Evolutionary conservation across 331 rosid species (phyloP), one percentile per base, ranked within the genome.

Genomic region (Spiraea crenata): DNA sequence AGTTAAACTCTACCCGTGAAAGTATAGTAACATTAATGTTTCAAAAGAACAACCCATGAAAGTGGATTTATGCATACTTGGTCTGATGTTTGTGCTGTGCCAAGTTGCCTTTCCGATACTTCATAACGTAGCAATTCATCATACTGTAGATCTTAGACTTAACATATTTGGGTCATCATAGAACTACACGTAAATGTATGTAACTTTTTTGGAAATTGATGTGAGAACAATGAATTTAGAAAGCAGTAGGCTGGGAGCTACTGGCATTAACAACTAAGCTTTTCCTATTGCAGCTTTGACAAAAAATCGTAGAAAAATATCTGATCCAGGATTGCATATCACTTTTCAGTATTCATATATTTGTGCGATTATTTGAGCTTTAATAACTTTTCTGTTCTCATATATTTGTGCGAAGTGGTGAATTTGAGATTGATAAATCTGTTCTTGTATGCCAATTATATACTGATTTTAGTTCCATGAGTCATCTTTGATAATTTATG

Each of bases 401-500:
- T n/a, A n/a, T n/a, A n/a, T n/a, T n/a, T n/a, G n/a, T n/a, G n/a
- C n/a, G n/a, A n/a, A 19, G 6, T 17, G 46, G 7, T 17, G 3
- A 58, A 58, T 47, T 8, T 71, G 35, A 16, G 5, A 10, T 58
- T n/a, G 46, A 3, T 72, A 61, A 19, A n/a, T 51, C 9, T 9
- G 7, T n/a, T 35, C 31, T 25, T 25, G 31, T 25, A 25, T 1
- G 31, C 31, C 31, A 67, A 66, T 58, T 65, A 19, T 63, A n/a
- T 31, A 57, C 67, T 49, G 68, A 62, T 31, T 13, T 35, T 45
- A n/a, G 57, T 71, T 25, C 31, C 31, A 25, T 71, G 9, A 34
- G 11, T 59, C 68, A 10, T 70, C 39, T 44, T 44, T 48, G 41
- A 55, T 56, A 70, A 41, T 42, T 34, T 70, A 2, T 69, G 15